Evolutionary conservation across 805 yeast species (phyloP), one percentile per base, ranked within the genome.

Genomic region (Kuraishia capsulata): DNA sequence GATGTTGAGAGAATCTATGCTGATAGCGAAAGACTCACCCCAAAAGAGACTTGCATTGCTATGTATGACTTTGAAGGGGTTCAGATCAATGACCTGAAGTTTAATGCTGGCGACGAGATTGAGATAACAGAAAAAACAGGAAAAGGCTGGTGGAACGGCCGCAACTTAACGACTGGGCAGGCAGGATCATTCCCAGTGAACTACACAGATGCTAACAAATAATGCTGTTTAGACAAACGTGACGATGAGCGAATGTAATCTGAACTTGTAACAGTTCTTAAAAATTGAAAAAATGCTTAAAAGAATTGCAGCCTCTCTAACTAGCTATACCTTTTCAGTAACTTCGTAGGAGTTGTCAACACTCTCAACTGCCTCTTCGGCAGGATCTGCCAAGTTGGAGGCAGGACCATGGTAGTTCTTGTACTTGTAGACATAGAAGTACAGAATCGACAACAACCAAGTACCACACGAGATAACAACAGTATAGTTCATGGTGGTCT

Each of bases 401-500:
- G 43, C 42, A 40, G 57, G 61, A 30, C 59, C 59, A 30, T 46
- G 51, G 36, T 43, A 54, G 28, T 40, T 36, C 33, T 51, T 53
- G 35, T 49, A 52, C 33, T 53, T 53, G 41, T 45, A 54, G 24
- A 37, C 39, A 20, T 40, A 48, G 39, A 45, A 54, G 41, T 42
- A 54, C 6, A 46, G 36, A 16, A 45, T 19, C 5, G 57, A 41
- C 9, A 54, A 32, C 10, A 54, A 44, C 57, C 57, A 53, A 16
- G 44, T 46, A 35, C 59, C 59, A 20, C 56, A 53, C 18, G 52
- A 51, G 11, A 61, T 58, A 13, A 59, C 65, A 36, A 53, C 46
- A 10, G 62, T 53, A 37, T 61, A 61, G 39, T 61, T 61, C 66
- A 61, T 61, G 11, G 53, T 49, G 4, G 53, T 49, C 41, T 59